Evolutionary conservation across 148 eudicot genomes (phyloP), one percentile per base, ranked within the genome.

Genomic region (Bassia scoparia): DNA sequence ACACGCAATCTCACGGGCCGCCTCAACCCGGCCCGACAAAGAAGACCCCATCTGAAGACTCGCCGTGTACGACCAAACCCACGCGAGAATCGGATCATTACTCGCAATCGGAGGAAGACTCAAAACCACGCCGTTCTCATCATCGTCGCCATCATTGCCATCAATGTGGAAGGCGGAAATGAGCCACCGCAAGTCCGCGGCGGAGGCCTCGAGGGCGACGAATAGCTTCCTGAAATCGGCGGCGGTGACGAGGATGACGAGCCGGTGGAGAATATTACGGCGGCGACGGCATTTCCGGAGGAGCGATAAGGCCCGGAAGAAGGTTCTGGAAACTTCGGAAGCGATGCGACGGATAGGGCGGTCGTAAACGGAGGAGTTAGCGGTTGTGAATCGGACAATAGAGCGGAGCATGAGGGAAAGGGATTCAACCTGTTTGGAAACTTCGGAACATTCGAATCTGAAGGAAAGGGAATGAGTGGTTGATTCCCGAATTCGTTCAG

Each of bases 101-200:
- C 85, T 84, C 0, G 97, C 93, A 17, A 94, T 88, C 0, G 97
- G 98, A 5, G 97, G 97, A 5, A 94, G 82, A n/a, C 89, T 78
- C 44, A 85, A 75, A 26, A 73, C 78, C 52, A 68, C 74, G n/a
- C n/a, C n/a, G n/a, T n/a, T n/a, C n/a, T n/a, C n/a, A 34, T 66
- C 86, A 61, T 26, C 17, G 21, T 50, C 54, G 24, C 16, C 30
- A 5, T 12, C 9, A 35, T 7, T 21, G 50, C 6, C 59, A 59
- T 66, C 69, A 9, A 66, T 31, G 3, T 24, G 69, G 49, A 83
- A 71, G 29, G 89, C 73, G 59, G 83, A 75, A 14, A 89, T 30
- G 14, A 89, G 80, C 98, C 98, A 93, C 33, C 63, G 85, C 71
- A 93, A 34, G 69, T 93, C 93, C 0, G 87, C 92, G 24, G 58